phyloP scores from a whole-genome alignment of 345 rosid species.

The Syzygium aromaticum region DNA sequence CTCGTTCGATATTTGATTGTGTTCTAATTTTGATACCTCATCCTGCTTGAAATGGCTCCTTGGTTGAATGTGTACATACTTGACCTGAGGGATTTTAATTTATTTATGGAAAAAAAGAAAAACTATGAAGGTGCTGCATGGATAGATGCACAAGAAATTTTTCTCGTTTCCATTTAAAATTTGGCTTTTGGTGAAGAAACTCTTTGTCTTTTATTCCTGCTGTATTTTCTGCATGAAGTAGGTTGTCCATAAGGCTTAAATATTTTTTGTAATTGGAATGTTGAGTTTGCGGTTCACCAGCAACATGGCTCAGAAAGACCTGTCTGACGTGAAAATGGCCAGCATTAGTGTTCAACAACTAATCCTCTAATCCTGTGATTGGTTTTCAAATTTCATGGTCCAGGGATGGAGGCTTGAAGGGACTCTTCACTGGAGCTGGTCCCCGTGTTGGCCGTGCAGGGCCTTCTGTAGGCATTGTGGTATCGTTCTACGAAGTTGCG shows the following conservation, averaged over 20 bases:
- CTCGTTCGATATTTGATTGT: not conserved
- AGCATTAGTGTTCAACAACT: not conserved
- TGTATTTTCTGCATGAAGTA: not conserved
- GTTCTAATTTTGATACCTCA: not conserved
- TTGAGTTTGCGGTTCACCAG: not conserved
- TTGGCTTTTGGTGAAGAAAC: not conserved
- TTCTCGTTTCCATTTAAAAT: not conserved
- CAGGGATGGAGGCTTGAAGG: conserved; percentile 84
- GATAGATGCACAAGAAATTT: not conserved
- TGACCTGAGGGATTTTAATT: not conserved
- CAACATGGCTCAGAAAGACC: not conserved
- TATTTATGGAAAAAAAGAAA: not conserved
- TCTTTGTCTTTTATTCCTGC: not conserved
- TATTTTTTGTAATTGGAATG: not conserved
- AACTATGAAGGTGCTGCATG: not conserved
- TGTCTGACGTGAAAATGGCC: not conserved
- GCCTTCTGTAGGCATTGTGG: conserved; percentile 93
- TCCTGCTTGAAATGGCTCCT: not conserved
- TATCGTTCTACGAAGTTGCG: conserved; percentile 83
- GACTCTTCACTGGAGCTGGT: conserved; percentile 83
- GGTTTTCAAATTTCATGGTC: not conserved
- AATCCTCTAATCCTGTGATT: not conserved
- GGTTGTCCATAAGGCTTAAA: not conserved
- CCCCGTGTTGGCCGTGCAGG: conserved; percentile 92
- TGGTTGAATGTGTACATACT: not conserved